A percentile compares a stretch with the other conserved stretches of the same genome.
Conservation (phyloP, 2,329 filamentous ascomycete genomes). For the Lachnellula willkommii region DNA sequence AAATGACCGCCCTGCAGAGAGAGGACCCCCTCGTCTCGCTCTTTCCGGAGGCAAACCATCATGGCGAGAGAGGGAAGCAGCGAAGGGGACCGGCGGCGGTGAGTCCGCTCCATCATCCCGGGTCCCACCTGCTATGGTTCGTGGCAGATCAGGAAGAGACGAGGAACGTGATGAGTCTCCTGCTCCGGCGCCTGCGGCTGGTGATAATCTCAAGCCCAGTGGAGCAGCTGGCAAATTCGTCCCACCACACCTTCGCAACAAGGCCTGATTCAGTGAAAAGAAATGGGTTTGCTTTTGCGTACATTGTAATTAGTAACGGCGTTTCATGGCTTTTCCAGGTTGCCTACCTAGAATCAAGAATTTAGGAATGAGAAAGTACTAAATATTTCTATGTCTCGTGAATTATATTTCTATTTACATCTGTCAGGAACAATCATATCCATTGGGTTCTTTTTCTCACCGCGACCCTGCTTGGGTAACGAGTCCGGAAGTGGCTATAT, state of each 20-base stretch:
- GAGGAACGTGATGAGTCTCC: slow-evolving; percentile 38
- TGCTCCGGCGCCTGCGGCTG: slow-evolving; percentile 35
- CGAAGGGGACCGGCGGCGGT: slow-evolving; percentile 37
- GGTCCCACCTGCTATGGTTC: slow-evolving; percentile 35
- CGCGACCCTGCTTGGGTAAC: too few relatives aligned
- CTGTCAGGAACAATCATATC: too few relatives aligned
- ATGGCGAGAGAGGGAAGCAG: slow-evolving; percentile 57
- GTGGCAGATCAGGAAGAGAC: slow-evolving; percentile 39
- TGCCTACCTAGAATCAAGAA: background rate
- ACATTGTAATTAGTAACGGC: slow-evolving; percentile 14
- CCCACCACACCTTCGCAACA: slow-evolving; percentile 42
- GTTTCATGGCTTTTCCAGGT: slow-evolving; percentile 10
- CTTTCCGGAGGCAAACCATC: slow-evolving; percentile 44
- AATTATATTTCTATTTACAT: background rate
- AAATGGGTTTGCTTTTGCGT: slow-evolving; percentile 1
- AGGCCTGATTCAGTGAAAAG: slow-evolving; percentile 6
- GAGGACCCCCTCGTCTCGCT: slow-evolving; percentile 49
- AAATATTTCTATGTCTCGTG: background rate
- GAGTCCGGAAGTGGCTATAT: too few relatives aligned
- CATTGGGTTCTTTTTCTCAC: too few relatives aligned
- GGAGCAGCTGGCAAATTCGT: slow-evolving; percentile 56
- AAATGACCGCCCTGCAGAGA: slow-evolving; percentile 38
- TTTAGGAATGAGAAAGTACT: background rate
- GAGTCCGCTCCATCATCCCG: slow-evolving; percentile 23
- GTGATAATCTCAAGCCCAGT: slow-evolving; percentile 45